phyloP scores from a whole-genome alignment of 2,329 filamentous ascomycete species.

The Cucurbitaria berberidis region DNA sequence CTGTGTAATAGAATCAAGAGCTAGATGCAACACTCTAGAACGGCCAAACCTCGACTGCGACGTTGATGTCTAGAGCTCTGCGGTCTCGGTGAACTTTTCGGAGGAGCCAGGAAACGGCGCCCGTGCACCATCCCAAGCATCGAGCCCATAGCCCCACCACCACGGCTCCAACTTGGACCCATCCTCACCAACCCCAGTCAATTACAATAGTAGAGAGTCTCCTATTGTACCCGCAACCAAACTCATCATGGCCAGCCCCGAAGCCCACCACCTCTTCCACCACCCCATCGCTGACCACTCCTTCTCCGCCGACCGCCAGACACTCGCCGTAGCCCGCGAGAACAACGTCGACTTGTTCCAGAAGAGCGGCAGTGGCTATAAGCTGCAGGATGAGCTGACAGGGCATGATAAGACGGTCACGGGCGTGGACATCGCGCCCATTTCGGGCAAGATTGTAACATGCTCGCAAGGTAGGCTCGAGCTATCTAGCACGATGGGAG shows the following conservation, averaged over 20 bases:
- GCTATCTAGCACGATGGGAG: background rate
- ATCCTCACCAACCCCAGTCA: slow-evolving; percentile 10
- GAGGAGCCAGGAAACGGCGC: slow-evolving; percentile 38
- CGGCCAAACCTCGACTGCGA: background rate
- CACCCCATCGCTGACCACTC: slow-evolving; percentile 96
- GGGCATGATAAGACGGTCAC: slow-evolving; percentile 98
- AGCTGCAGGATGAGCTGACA: slow-evolving; percentile 88
- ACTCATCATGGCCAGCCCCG: slow-evolving; percentile 76
- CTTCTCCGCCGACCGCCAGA: slow-evolving; percentile 89
- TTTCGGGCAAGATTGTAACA: slow-evolving; percentile 90
- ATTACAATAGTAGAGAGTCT: slow-evolving; percentile 87
- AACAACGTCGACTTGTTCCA: slow-evolving; percentile 88
- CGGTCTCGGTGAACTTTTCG: slow-evolving; percentile 37
- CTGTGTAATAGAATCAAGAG: background rate
- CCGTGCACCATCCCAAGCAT: slow-evolving; percentile 17
- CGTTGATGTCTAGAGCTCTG: slow-evolving; percentile 7
- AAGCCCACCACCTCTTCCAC: slow-evolving; percentile 97
- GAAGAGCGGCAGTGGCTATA: slow-evolving; percentile 74
- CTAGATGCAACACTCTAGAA: background rate
- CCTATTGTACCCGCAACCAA: slow-evolving; percentile 68
- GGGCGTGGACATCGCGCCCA: slow-evolving; percentile 91
- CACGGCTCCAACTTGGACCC: slow-evolving; percentile 11
- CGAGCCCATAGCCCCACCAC: slow-evolving; percentile 19
- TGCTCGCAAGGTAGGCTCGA: slow-evolving; percentile 81
- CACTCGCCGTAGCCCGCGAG: slow-evolving; percentile 89